phyloP scores from a whole-genome alignment of 108 stramenopile species.

The Pseudonitzschia pungens region DNA sequence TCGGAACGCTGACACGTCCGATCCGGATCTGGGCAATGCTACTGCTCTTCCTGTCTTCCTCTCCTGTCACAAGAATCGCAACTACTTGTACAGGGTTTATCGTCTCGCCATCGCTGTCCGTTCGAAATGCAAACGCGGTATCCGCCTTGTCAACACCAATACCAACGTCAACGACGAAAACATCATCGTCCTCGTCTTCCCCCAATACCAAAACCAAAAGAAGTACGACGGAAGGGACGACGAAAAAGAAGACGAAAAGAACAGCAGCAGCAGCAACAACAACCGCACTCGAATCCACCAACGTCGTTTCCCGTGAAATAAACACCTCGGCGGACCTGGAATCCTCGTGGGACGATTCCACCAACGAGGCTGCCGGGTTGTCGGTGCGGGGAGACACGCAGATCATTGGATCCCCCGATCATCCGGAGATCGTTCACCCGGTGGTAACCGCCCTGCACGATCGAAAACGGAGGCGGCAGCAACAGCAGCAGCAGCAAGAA shows the following conservation, averaged over 20 bases:
- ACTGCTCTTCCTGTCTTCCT: not conserved
- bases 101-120: not conserved
- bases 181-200: not conserved
- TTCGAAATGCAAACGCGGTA: too few relatives aligned
- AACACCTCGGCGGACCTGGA: not conserved
- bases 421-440: conserved; percentile 65
- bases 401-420: conserved; percentile 62
- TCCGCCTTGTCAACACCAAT: not conserved
- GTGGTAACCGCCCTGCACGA: conserved; percentile 71
- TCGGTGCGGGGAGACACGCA: conserved; percentile 76
- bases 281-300: not conserved
- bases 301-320: not conserved
- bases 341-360: not conserved
- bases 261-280: not conserved
- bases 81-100: not conserved
- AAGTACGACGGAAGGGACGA: too few relatives aligned
- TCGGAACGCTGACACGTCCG: not conserved
- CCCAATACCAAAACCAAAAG: not conserved
- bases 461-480: conserved; percentile 24
- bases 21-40: not conserved
- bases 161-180: not conserved
- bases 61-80: not conserved
- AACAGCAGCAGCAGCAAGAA: not conserved
- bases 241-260: too few relatives aligned
- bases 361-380: conserved; percentile 18